Conservation (phyloP, 805 yeast genomes). For the Candida oleophila region DNA sequence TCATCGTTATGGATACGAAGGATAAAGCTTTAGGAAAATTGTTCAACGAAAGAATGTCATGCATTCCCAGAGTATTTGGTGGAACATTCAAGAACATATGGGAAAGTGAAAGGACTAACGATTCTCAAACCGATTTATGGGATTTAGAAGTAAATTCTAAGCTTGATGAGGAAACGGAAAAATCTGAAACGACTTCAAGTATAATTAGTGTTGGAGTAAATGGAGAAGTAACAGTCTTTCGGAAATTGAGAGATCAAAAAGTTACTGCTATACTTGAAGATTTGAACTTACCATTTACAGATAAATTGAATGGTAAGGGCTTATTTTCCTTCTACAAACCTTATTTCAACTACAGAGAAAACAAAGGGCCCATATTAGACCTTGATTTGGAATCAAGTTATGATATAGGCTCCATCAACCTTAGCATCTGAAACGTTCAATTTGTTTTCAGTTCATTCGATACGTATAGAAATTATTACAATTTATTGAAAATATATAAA, state of each 20-base stretch:
- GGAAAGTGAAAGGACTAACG: conserved; percentile 8
- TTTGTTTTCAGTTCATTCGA: not conserved
- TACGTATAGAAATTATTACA: not conserved
- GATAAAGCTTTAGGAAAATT: conserved; percentile 7
- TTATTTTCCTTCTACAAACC: conserved; percentile 35
- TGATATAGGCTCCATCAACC: not conserved
- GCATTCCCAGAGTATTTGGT: conserved; percentile 32
- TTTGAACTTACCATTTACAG: conserved; percentile 31
- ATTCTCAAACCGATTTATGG: not conserved
- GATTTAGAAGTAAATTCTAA: not conserved
- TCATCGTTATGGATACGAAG: conserved; percentile 22
- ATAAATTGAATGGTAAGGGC: conserved; percentile 42
- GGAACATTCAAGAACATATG: conserved; percentile 22
- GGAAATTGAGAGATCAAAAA: not conserved
- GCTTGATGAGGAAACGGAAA: not conserved
- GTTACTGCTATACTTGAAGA: conserved; percentile 12
- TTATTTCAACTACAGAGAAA: conserved; percentile 26
- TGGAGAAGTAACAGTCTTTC: conserved; percentile 30
- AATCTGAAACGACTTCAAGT: not conserved
- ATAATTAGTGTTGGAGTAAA: conserved; percentile 34
- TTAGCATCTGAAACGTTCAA: not conserved
- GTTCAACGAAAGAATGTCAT: conserved; percentile 19
- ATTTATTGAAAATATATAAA: not conserved
- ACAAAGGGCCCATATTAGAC: conserved; percentile 27
- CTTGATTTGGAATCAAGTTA: conserved; percentile 32